A percentile compares a stretch with the other conserved stretches of the same genome.
phyloP scores from a whole-genome alignment of 2,329 filamentous ascomycete genomes.

The Neobulgaria alba region DNA sequence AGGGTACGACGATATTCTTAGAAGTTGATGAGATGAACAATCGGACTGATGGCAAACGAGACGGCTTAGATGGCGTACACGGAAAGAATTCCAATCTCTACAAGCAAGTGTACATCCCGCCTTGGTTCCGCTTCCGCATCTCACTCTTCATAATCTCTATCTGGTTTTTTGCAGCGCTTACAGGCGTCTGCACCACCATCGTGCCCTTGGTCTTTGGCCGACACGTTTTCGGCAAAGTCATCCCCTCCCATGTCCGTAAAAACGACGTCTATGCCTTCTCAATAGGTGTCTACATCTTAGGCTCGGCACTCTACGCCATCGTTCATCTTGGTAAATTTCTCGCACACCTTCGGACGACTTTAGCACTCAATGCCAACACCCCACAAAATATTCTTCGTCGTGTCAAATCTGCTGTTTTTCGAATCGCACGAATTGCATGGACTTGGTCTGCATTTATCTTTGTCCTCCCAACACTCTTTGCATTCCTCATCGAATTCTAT shows the following conservation, averaged over 20 bases:
- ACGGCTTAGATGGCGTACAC: conserved; percentile 48
- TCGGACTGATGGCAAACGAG: conserved; percentile 49
- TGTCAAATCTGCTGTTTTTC: conserved; percentile 9
- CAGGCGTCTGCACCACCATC: conserved; percentile 78
- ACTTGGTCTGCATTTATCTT: conserved; percentile 66
- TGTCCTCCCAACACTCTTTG: conserved; percentile 73
- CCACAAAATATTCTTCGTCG: conserved; percentile 23
- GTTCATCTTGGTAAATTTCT: conserved; percentile 39
- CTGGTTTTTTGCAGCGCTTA: conserved; percentile 86
- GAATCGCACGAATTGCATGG: conserved; percentile 50
- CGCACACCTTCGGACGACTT: conserved; percentile 25
- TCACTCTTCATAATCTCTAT: conserved; percentile 81
- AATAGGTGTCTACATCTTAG: conserved; percentile 75
- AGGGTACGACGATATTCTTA: conserved; percentile 72
- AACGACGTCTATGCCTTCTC: conserved; percentile 98
- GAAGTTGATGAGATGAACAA: conserved; percentile 61
- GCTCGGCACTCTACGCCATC: conserved; percentile 53
- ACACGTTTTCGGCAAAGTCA: conserved; percentile 61
- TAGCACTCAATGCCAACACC: conserved; percentile 19
- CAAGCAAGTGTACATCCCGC: conserved; percentile 68
- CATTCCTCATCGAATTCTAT: conserved; percentile 79
- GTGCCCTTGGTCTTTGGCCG: conserved; percentile 81
- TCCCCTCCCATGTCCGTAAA: conserved; percentile 64
- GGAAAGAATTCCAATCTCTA: conserved; percentile 40
- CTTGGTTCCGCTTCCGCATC: conserved; percentile 72